These are phyloP conservation scores for Psilocybe subaeruginosa DNA, from an alignment of 768 basidiomycete species.

Conservation along the genomic window DNA sequence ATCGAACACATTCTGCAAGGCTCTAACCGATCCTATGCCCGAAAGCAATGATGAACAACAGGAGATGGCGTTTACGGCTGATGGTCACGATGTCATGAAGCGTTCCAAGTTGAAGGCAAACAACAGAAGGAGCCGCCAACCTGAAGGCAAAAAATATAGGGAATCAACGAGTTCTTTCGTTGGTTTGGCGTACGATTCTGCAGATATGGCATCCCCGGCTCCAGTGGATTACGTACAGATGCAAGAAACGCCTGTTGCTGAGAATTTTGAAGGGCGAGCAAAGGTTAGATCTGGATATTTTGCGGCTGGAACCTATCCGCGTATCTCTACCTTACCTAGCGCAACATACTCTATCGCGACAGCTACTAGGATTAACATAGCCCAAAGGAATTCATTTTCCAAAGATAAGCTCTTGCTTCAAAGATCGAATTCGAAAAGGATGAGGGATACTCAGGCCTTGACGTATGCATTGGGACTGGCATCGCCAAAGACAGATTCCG, in stretches of 20 bases:
- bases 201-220: conserved; percentile 49
- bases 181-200: conserved; percentile 56
- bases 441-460: conserved; percentile 39
- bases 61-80: conserved; percentile 38
- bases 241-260: conserved; percentile 25
- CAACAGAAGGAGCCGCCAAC: conserved; percentile 27
- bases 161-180: conserved; percentile 31
- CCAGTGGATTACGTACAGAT: conserved; percentile 27
- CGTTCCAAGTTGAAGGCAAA: conserved; percentile 38
- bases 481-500: conserved; percentile 39
- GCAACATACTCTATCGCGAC: conserved; percentile 37
- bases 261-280: conserved; percentile 54
- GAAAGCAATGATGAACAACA: conserved; percentile 33
- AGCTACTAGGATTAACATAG: conserved; percentile 34
- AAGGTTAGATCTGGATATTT: conserved; percentile 74
- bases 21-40: conserved; percentile 36
- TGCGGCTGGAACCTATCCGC: conserved; percentile 55
- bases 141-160: conserved; percentile 25
- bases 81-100: conserved; percentile 40
- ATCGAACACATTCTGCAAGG: conserved; percentile 55
- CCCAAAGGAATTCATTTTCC: conserved; percentile 25
- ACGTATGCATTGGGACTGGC: conserved; percentile 40
- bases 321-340: conserved; percentile 48
- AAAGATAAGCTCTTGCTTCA: conserved; percentile 30
- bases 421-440: conserved; percentile 46